Base-by-base conservation (phyloP, 371 early-diverging fungal genomes). In the Spraguea lophii region DNA sequence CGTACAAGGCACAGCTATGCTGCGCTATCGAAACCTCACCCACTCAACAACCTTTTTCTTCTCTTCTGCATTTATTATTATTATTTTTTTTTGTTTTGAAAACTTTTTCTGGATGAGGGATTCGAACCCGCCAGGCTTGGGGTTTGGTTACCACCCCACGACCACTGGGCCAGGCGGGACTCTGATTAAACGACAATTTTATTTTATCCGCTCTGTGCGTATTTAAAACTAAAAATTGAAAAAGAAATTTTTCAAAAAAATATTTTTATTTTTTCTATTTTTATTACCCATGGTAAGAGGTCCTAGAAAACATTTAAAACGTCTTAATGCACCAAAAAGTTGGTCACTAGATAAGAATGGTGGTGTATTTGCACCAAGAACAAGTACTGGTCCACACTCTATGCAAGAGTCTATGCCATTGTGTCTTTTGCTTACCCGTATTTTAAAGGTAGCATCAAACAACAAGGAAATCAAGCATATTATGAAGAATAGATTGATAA, bases 311-410 rank as follows among this genome's bases (percentile, higher is more conserved):
- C 99, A 98, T 78, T 78, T 94, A 80, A 98, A 98, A 86, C 85
- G 97, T 75, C 80, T 95, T 68, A 80, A 77, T 69, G 94, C 97
- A 58, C 94, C 94, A 75, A 85, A 83, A 78, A 88, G 90, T 79
- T 98, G 99, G 99, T 89, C 93, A 86, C 80, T 98, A 66, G 91
- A 91, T 82, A 98, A 98, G 76, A 79, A 88, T 39, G 81, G 85
- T 70, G 92, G 89, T 53, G 83, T 82, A 59, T 91, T 81, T 77
- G 94, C 98, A 56, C 89, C 94, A 56, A 80, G 86, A 74, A 92
- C 94, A 61, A 80, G 82, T 57, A 74, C 90, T 65, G 98, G 98
- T 75, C 93, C 98, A 61, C 95, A 98, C 84, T 89, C 88, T 81
- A 79, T 83, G 62, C 82, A 87, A 68, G 93, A 91, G 76, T 92